These are phyloP conservation scores for Syzygium oleosum DNA, from an alignment of 345 rosid species.

Conservation along the genomic window DNA sequence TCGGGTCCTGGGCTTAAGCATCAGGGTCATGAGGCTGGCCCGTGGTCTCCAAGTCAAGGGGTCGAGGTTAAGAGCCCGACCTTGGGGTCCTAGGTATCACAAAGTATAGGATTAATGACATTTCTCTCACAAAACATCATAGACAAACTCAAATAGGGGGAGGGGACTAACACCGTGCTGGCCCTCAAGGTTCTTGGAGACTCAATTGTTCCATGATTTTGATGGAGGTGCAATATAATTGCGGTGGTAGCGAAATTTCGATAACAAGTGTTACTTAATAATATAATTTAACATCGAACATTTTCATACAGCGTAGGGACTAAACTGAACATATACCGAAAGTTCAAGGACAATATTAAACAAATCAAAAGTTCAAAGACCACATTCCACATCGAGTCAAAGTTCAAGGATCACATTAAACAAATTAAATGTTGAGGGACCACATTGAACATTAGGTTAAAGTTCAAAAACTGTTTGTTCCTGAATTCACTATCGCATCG, in stretches of 20 bases:
- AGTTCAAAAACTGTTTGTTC: too few relatives aligned
- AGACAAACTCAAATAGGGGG: too few relatives aligned
- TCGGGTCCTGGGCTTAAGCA: not conserved
- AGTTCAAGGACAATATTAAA: too few relatives aligned
- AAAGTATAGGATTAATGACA: not conserved
- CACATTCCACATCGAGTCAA: too few relatives aligned
- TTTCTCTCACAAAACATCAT: not conserved
- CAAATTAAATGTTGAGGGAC: too few relatives aligned
- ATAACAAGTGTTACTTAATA: not conserved
- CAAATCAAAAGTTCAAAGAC: too few relatives aligned
- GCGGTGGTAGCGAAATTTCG: not conserved
- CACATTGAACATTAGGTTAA: too few relatives aligned
- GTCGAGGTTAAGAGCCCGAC: not conserved
- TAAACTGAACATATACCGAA: too few relatives aligned
- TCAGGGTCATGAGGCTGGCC: not conserved
- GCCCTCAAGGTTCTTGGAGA: not conserved
- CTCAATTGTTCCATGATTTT: not conserved
- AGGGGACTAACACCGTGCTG: not conserved
- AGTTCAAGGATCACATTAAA: too few relatives aligned
- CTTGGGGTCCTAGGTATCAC: fast-evolving
- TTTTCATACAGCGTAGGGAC: too few relatives aligned
- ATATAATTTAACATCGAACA: not conserved
- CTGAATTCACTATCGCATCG: not conserved
- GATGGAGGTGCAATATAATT: not conserved
- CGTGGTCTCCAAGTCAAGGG: not conserved